A percentile compares a stretch with the other conserved stretches of the same genome.
Conservation (phyloP, 2,329 filamentous ascomycete genomes). For the Claviceps sp. region DNA sequence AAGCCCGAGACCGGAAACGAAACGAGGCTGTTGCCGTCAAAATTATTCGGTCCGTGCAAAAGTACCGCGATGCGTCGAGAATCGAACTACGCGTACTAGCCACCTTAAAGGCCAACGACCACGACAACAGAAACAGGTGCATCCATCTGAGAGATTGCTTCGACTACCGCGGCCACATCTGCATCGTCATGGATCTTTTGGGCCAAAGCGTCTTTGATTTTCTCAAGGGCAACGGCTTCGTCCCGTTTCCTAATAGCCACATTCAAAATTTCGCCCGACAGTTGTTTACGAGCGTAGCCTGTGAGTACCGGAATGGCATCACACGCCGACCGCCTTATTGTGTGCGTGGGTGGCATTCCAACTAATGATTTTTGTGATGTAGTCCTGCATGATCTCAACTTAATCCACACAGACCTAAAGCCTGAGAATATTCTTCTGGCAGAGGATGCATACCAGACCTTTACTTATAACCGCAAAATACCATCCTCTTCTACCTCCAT, state of each 20-base stretch:
- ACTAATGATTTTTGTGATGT: background rate
- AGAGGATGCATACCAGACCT: slow-evolving; percentile 52
- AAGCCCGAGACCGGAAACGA: slow-evolving; percentile 68
- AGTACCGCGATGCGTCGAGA: slow-evolving; percentile 89
- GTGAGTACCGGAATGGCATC: slow-evolving; percentile 39
- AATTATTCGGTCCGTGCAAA: slow-evolving; percentile 95
- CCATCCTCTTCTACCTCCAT: slow-evolving; percentile 51
- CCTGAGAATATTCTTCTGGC: slow-evolving; percentile 58
- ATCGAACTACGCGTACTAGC: slow-evolving; percentile 90
- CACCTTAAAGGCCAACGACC: slow-evolving; percentile 83
- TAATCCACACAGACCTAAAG: slow-evolving; percentile 80
- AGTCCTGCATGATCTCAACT: slow-evolving; percentile 93
- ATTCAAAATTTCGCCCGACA: slow-evolving; percentile 96
- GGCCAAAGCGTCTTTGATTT: slow-evolving; percentile 98
- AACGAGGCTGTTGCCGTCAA: slow-evolving; percentile 83
- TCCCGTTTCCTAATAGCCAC: slow-evolving; percentile 95
- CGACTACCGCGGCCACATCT: slow-evolving; percentile 94
- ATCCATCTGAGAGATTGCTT: slow-evolving; percentile 96
- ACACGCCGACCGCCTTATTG: background rate
- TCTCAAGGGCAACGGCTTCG: slow-evolving; percentile 85
- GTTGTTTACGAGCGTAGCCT: slow-evolving; percentile 94
- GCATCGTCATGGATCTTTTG: slow-evolving; percentile 63
- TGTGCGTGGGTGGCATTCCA: background rate
- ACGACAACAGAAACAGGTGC: slow-evolving; percentile 84
- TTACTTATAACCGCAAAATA: slow-evolving; percentile 57